phyloP scores from a whole-genome alignment of 257 asterid genomes.

The Nemophila menziesii region DNA sequence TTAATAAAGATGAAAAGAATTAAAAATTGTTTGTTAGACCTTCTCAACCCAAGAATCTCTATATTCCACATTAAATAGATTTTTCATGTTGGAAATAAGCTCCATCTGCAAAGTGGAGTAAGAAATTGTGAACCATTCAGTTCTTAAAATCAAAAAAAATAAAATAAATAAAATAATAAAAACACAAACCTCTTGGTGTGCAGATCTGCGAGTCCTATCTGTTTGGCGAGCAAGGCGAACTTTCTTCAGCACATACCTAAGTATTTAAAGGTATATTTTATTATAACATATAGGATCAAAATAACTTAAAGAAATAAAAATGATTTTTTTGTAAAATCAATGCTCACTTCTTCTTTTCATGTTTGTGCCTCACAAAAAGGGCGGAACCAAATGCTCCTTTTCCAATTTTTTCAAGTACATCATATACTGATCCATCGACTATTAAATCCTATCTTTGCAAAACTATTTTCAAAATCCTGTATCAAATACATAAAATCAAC shows the following conservation, averaged over 20 bases:
- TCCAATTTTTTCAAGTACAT: constrained; percentile 75
- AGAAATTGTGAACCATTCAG: constrained; percentile 4
- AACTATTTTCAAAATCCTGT: background rate
- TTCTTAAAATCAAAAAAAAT: no score
- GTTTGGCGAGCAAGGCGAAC: constrained; percentile 95
- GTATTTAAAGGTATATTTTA: background rate
- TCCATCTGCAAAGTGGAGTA: constrained; percentile 46
- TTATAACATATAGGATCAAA: background rate
- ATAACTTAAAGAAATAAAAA: background rate
- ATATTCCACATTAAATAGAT: constrained; percentile 80
- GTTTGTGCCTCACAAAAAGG: constrained; percentile 69
- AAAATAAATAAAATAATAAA: no score
- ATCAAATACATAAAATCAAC: background rate
- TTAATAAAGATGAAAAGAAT: background rate
- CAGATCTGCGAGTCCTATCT: constrained; percentile 81
- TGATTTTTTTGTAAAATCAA: background rate
- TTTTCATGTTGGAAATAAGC: constrained; percentile 68
- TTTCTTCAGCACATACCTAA: constrained; percentile 79
- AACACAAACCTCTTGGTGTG: constrained; percentile 79
- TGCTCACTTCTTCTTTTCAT: constrained; percentile 71
- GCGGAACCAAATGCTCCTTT: constrained; percentile 95
- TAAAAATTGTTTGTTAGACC: constrained; percentile 23
- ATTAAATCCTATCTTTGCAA: constrained; percentile 6
- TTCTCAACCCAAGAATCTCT: constrained; percentile 97
- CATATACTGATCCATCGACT: constrained; percentile 71